Conservation (phyloP, 345 rosid species). For the Gossypium mustelinum region DNA sequence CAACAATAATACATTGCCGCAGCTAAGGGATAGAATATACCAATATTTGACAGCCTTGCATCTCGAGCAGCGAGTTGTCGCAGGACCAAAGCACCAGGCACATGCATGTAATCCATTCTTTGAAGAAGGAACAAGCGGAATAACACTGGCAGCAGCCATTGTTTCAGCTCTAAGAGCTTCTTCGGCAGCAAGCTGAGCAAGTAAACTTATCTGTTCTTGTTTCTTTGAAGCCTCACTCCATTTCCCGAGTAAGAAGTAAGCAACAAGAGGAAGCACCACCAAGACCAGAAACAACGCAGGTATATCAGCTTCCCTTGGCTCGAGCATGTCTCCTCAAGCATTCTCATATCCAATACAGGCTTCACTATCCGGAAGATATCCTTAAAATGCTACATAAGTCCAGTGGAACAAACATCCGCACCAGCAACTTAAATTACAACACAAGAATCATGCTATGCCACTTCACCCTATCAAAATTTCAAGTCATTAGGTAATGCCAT, state of each 20-base stretch:
- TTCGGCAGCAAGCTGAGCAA: slow-evolving; percentile 77
- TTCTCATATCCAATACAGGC: slow-evolving; percentile 61
- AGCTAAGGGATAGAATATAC: slow-evolving; percentile 31
- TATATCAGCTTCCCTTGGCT: slow-evolving; percentile 89
- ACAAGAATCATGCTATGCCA: slow-evolving; percentile 12
- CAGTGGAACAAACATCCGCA: slow-evolving; percentile 18
- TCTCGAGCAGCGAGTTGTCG: slow-evolving; percentile 84
- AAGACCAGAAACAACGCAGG: slow-evolving; percentile 67
- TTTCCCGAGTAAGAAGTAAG: slow-evolving; percentile 70
- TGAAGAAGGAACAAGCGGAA: slow-evolving; percentile 39
- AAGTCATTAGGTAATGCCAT: slow-evolving; percentile 3
- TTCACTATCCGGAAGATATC: slow-evolving; percentile 19
- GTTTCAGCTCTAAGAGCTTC: slow-evolving; percentile 65
- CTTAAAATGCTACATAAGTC: slow-evolving; percentile 31
- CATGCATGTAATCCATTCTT: slow-evolving; percentile 50
- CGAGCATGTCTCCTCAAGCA: slow-evolving; percentile 79
- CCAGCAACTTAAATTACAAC: slow-evolving; percentile 15
- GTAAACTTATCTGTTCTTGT: slow-evolving; percentile 51
- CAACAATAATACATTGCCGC: neutral
- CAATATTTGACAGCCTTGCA: slow-evolving; percentile 87
- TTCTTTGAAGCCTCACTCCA: slow-evolving; percentile 73
- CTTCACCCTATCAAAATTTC: slow-evolving; percentile 13
- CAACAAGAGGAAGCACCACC: slow-evolving; percentile 80
- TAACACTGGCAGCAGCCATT: slow-evolving; percentile 35
- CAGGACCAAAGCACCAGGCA: slow-evolving; percentile 63